These are phyloP conservation scores for Pythium rhizo-oryzae DNA, from an alignment of 352 stramenopile genomes.

Conservation along the genomic window DNA sequence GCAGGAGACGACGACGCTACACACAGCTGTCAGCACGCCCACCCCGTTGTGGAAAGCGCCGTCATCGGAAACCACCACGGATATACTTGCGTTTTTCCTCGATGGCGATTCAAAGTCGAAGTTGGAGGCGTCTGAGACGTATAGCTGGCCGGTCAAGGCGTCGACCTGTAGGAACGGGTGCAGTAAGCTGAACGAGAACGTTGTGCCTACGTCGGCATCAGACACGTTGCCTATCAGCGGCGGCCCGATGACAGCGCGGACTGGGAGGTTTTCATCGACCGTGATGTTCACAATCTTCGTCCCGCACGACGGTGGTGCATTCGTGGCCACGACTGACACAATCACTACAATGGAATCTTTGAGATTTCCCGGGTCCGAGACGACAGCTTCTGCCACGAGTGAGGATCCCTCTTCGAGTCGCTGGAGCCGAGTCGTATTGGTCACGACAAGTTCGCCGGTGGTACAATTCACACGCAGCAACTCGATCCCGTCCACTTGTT, in stretches of 20 bases:
- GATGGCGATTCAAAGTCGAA: conserved; percentile 30
- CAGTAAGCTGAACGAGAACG: conserved; percentile 30
- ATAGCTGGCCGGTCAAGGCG: conserved; percentile 26
- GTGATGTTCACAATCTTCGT: conserved; percentile 4
- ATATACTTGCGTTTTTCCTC: conserved; percentile 15
- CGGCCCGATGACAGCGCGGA: conserved; percentile 17
- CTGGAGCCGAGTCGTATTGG: conserved; percentile 25
- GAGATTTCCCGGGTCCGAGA: conserved; percentile 17
- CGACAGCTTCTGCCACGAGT: conserved; percentile 16
- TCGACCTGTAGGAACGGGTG: conserved; percentile 30
- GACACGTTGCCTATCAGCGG: conserved; percentile 10
- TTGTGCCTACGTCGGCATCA: conserved; percentile 29
- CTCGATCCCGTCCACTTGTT: conserved; percentile 5
- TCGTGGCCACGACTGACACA: conserved; percentile 21
- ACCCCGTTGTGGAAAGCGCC: conserved; percentile 31
- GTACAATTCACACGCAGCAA: conserved; percentile 22
- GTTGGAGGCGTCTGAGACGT: conserved; percentile 19
- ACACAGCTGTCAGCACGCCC: conserved; percentile 18
- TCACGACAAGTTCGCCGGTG: conserved; percentile 22
- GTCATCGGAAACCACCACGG: conserved; percentile 33
- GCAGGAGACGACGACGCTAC: conserved; percentile 20
- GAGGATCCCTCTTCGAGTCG: conserved; percentile 8
- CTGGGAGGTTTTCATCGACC: conserved; percentile 23
- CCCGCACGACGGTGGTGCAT: conserved; percentile 27
- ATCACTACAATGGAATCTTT: conserved; percentile 14